A percentile compares a stretch with the other conserved stretches of the same genome.
These are phyloP conservation scores for Lonicera japonica DNA, from an alignment of 129 eudicot genomes.

Conservation along the genomic window DNA sequence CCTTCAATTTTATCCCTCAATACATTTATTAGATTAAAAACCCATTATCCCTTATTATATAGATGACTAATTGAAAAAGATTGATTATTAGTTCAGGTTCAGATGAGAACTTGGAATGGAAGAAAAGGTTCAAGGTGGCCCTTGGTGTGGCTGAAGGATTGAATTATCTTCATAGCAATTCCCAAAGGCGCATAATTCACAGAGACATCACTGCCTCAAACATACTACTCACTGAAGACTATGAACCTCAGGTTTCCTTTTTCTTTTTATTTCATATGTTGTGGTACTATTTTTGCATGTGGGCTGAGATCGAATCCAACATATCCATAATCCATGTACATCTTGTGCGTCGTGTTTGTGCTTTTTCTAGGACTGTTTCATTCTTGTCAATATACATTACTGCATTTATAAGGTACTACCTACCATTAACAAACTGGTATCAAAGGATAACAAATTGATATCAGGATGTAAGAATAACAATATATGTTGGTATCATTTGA, in stretches of 20 bases:
- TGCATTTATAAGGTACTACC: too few species aligned
- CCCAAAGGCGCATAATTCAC: constrained; percentile 69
- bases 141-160: constrained; percentile 69
- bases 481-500: too few species aligned
- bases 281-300: background rate
- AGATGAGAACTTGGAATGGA: constrained; percentile 46
- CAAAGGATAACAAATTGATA: too few species aligned
- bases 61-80: background rate
- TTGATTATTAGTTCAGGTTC: constrained; percentile 24
- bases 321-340: too few species aligned
- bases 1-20: constrained; percentile 11
- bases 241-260: constrained; percentile 54
- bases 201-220: constrained; percentile 81
- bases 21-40: too few species aligned
- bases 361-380: too few species aligned
- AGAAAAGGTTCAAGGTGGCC: constrained; percentile 50
- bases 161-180: constrained; percentile 52
- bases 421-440: too few species aligned
- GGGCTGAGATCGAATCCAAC: too few species aligned
- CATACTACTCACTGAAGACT: constrained; percentile 54
- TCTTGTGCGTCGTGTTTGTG: too few species aligned
- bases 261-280: background rate
- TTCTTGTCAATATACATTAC: too few species aligned
- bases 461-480: too few species aligned
- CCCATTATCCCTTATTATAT: too few species aligned